phyloP scores from a whole-genome alignment of 192 early-diverging fungal species.

The Gaertneriomyces semiglobifer region DNA sequence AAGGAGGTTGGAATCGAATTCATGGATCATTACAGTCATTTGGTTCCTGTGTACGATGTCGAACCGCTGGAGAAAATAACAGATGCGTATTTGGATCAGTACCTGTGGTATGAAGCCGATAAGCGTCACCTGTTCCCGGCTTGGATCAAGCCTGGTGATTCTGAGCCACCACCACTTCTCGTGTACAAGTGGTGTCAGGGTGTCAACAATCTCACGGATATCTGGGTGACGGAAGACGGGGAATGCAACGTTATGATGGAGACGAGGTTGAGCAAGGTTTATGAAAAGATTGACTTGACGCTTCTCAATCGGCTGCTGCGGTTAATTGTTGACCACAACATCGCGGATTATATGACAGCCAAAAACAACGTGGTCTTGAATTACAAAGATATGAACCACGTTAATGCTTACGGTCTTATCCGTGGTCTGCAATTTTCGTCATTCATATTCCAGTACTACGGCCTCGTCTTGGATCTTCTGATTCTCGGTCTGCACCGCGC shows the following conservation, averaged over 20 bases:
- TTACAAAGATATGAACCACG: slow-evolving; percentile 99
- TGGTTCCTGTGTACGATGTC: slow-evolving; percentile 96
- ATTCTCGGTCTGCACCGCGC: slow-evolving; percentile 92
- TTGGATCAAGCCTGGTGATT: slow-evolving; percentile 98
- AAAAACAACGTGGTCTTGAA: slow-evolving; percentile 98
- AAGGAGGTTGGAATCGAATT: slow-evolving; percentile 99
- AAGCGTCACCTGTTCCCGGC: slow-evolving; percentile 95
- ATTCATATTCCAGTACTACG: slow-evolving; percentile 99
- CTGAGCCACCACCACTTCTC: slow-evolving; percentile 93
- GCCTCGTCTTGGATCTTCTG: slow-evolving; percentile 90
- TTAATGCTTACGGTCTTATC: slow-evolving; percentile 94
- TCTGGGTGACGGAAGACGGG: slow-evolving; percentile 88
- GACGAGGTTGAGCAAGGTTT: slow-evolving; percentile 84
- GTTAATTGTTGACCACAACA: slow-evolving; percentile 96
- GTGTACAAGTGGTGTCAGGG: slow-evolving; percentile 99
- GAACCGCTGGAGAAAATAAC: slow-evolving; percentile 99
- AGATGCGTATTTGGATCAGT: slow-evolving; percentile 98
- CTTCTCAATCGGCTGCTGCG: slow-evolving; percentile 89
- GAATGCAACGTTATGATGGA: slow-evolving; percentile 97
- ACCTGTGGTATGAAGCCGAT: slow-evolving; percentile 98
- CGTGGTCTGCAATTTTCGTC: slow-evolving; percentile 96
- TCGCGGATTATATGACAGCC: slow-evolving; percentile 99
- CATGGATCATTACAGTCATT: slow-evolving; percentile 96
- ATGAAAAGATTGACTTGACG: slow-evolving; percentile 97
- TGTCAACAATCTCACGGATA: slow-evolving; percentile 93